A percentile compares a stretch with the other conserved stretches of the same genome.
Conservation (phyloP, 176 grass and related monocot genomes). For the Canna indica region DNA sequence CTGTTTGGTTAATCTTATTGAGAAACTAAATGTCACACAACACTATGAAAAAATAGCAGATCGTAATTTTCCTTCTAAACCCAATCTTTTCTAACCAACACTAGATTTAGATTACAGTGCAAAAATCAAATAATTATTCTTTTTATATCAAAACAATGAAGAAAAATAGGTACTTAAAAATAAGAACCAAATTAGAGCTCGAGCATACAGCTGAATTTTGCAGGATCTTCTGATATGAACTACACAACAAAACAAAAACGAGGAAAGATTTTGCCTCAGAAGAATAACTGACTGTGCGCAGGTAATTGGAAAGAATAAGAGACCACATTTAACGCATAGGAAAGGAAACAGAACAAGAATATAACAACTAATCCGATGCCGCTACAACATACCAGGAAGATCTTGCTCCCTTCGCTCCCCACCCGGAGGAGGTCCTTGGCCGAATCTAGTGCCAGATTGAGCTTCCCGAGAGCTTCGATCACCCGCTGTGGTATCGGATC, state of each 20-base stretch:
- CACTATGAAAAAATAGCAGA: neutral
- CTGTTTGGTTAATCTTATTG: neutral
- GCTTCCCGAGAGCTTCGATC: neutral
- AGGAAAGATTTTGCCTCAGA: neutral
- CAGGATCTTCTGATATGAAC: neutral
- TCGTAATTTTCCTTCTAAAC: too few species aligned
- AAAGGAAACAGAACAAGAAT: neutral
- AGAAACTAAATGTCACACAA: neutral
- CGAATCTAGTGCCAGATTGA: neutral
- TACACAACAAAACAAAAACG: neutral
- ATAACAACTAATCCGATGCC: neutral
- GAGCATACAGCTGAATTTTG: neutral
- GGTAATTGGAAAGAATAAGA: neutral
- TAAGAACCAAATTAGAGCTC: neutral
- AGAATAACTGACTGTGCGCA: too few species aligned
- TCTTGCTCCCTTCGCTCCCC: constrained; percentile 22
- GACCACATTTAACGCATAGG: neutral
- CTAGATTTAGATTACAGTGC: too few species aligned
- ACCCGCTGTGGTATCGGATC: neutral
- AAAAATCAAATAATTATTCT: neutral
- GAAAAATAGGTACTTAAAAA: neutral
- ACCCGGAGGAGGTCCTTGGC: constrained; percentile 12
- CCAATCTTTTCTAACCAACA: neutral
- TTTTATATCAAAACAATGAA: too few species aligned
- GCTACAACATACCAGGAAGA: constrained; percentile 12